Conservation (phyloP, 2,329 filamentous ascomycete species). For the Scopulariopsis brevicaulis region DNA sequence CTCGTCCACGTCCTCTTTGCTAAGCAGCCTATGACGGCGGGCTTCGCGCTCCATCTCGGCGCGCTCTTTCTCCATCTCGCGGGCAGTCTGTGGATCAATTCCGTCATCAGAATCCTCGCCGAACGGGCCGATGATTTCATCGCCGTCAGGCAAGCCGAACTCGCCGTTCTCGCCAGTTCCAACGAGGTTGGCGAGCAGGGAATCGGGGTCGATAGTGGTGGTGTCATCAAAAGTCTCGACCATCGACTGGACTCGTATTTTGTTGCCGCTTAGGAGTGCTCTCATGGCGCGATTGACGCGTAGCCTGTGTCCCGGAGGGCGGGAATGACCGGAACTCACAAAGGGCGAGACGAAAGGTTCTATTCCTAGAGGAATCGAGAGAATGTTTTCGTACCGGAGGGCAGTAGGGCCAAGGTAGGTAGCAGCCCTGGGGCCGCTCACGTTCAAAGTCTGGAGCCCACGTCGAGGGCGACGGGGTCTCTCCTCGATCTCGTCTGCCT, state of each 20-base stretch:
- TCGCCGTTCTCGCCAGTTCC: background rate
- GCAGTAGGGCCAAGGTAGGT: background rate
- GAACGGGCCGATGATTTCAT: background rate
- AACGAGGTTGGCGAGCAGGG: background rate
- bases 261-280: background rate
- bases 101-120: slow-evolving; percentile 9
- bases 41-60: slow-evolving; percentile 14
- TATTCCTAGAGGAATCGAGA: background rate
- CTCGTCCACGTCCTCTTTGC: slow-evolving; percentile 2
- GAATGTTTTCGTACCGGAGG: background rate
- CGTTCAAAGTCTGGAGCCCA: background rate
- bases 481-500: background rate
- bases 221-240: background rate
- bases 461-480: background rate
- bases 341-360: background rate
- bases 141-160: background rate
- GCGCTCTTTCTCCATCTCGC: slow-evolving; percentile 49
- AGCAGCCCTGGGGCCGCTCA: background rate
- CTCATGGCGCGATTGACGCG: background rate
- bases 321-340: no score
- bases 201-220: background rate
- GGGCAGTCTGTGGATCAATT: slow-evolving; percentile 43
- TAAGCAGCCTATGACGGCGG: background rate
- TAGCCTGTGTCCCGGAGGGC: background rate
- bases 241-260: background rate